These are phyloP conservation scores for Ophiostoma sp. DNA, from an alignment of 2,329 filamentous ascomycete genomes.

Conservation along the genomic window DNA sequence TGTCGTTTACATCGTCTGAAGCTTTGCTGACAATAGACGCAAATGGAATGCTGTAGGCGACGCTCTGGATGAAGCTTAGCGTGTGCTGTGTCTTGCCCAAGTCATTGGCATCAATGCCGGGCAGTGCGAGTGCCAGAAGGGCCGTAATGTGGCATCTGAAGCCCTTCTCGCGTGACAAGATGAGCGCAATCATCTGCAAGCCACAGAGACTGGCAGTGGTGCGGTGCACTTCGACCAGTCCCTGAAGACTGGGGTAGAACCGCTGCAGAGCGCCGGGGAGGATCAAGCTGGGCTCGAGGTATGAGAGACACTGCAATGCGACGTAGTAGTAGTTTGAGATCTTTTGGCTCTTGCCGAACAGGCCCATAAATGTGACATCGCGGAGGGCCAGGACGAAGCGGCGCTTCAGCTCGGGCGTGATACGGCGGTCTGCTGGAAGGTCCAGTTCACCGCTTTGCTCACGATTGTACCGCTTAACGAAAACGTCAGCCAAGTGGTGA, in stretches of 20 bases:
- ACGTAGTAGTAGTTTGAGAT: conserved; percentile 89
- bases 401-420: conserved; percentile 75
- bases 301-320: conserved; percentile 82
- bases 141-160: conserved; percentile 95
- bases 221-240: conserved; percentile 91
- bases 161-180: conserved; percentile 90
- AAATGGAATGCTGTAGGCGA: conserved; percentile 94
- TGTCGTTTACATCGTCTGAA: conserved; percentile 64
- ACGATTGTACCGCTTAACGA: conserved; percentile 95
- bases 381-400: conserved; percentile 84
- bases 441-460: conserved; percentile 91
- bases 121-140: conserved; percentile 82
- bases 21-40: conserved; percentile 62
- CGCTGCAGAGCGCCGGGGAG: conserved; percentile 88
- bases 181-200: conserved; percentile 83
- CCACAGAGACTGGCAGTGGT: conserved; percentile 91
- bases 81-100: conserved; percentile 94
- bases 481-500: conserved; percentile 89
- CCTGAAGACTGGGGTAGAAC: conserved; percentile 95
- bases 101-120: conserved; percentile 96
- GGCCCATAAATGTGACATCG: conserved; percentile 96
- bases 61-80: conserved; percentile 88
- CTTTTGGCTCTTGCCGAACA: conserved; percentile 91
- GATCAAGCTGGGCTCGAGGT: conserved; percentile 84
- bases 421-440: conserved; percentile 69